These are phyloP conservation scores for Fomitiporia mediterranea DNA, from an alignment of 1,284 basidiomycete genomes.

Conservation along the genomic window DNA sequence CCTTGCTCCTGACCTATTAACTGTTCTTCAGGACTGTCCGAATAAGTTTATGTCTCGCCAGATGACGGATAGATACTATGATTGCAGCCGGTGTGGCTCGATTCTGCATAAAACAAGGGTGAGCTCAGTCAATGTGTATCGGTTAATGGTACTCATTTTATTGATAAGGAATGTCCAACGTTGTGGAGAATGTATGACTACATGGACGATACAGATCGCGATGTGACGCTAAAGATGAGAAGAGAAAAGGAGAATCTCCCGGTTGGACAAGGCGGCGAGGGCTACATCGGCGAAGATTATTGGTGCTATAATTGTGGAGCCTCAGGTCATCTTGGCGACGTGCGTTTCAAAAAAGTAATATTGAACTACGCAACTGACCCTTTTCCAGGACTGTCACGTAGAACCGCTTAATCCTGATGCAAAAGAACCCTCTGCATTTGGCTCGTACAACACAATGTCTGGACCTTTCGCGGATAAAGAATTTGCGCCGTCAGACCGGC, in stretches of 20 bases:
- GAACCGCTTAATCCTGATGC: constrained; percentile 47
- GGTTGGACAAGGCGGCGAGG: constrained; percentile 73
- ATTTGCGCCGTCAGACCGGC: constrained; percentile 26
- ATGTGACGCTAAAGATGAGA: constrained; percentile 43
- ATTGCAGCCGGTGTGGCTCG: constrained; percentile 78
- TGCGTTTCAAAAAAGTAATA: too few relatives aligned
- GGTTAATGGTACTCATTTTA: neutral
- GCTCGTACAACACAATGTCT: constrained; percentile 56
- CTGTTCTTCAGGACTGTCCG: constrained; percentile 62
- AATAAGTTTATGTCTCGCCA: constrained; percentile 44
- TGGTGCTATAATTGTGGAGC: constrained; percentile 91
- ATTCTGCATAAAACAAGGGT: constrained; percentile 65
- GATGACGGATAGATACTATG: constrained; percentile 31
- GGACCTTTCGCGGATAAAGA: constrained; percentile 70
- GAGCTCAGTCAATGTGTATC: constrained; percentile 27
- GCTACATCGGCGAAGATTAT: constrained; percentile 62
- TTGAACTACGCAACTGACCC: neutral
- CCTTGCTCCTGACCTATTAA: neutral
- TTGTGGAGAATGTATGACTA: constrained; percentile 88
- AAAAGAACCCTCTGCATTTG: constrained; percentile 71
- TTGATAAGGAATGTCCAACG: constrained; percentile 74
- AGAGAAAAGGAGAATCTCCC: constrained; percentile 42
- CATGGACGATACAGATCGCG: constrained; percentile 51
- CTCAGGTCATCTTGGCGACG: constrained; percentile 83
- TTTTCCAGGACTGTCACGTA: constrained; percentile 64